Conservation (phyloP, 2,329 filamentous ascomycete genomes). For the Rhytidhysteron rufulum region DNA sequence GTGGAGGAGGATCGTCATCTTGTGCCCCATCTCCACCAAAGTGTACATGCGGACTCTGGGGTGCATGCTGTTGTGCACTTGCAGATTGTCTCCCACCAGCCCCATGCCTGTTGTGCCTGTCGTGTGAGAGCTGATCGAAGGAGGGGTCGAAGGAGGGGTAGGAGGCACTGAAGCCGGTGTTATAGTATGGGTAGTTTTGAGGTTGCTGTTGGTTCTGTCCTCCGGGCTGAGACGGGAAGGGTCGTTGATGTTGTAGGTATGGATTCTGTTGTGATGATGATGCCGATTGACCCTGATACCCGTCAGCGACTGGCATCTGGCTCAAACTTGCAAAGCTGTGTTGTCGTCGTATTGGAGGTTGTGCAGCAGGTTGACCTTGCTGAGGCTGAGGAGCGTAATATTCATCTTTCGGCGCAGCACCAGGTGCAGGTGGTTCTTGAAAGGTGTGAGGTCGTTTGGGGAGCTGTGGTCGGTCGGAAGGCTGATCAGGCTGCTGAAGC, state of each 20-base stretch:
- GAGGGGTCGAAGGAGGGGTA: slow-evolving; percentile 22
- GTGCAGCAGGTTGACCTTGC: slow-evolving; percentile 14
- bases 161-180: slow-evolving; percentile 24
- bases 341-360: slow-evolving; percentile 24
- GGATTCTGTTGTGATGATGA: slow-evolving; percentile 5
- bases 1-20: slow-evolving; percentile 14
- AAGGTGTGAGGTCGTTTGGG: slow-evolving; percentile 12
- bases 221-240: slow-evolving; percentile 8
- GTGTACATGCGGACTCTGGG: slow-evolving; percentile 5
- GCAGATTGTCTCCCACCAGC: slow-evolving; percentile 12
- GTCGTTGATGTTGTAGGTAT: slow-evolving; percentile 11
- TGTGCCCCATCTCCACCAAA: slow-evolving; percentile 8
- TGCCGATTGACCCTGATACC: slow-evolving; percentile 17
- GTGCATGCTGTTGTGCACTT: slow-evolving; percentile 24
- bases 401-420: slow-evolving; percentile 18
- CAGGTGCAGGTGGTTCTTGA: background rate
- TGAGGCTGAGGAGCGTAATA: slow-evolving; percentile 15
- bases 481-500: slow-evolving; percentile 12
- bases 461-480: slow-evolving; percentile 6
- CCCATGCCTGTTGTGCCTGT: slow-evolving; percentile 12
- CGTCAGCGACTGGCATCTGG: slow-evolving; percentile 32
- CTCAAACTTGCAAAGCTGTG: slow-evolving; percentile 32
- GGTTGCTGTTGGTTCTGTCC: slow-evolving; percentile 6
- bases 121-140: slow-evolving; percentile 12
- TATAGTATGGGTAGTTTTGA: slow-evolving; percentile 20